Base-by-base conservation (phyloP, 2,329 filamentous ascomycete species). In the Arthroderma sp. region DNA sequence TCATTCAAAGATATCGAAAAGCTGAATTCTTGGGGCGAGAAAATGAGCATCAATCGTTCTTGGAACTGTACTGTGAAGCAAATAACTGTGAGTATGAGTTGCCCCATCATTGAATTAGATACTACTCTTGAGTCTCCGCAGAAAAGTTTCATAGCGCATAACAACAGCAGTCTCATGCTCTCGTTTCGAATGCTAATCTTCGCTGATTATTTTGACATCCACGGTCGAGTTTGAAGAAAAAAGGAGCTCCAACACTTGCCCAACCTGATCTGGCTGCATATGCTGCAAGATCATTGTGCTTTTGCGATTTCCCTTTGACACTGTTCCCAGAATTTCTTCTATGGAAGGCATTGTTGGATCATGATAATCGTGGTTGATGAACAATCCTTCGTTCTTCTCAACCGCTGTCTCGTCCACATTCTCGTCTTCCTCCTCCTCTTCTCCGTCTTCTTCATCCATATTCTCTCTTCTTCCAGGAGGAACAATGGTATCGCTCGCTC, bases 261-360 rank as follows among this genome's bases (percentile, higher is more conserved):
- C 51, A n/a, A 54, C 51, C 17, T 54, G 51, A 28, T 54, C 51
- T 25, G 51, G 23, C 33, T 54, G 51, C 51, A 54, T 54, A 17
- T 54, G 31, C 37, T 54, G 51, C 37, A 54, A 54, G n/a, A 54
- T 39, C 51, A 54, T 54, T 23, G 51, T 54, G 31, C 51, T 54
- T 54, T 54, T 54, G 2, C 51, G 11, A 17, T 39, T 54, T 37
- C 33, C 37, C 33, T n/a, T 39, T 17, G 37, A 54, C 38, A 37
- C 51, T 13, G 51, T 51, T 5, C 47, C 47, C 8, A 51, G 25
- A 9, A 51, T 51, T 19, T 51, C 47, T 33, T 51, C 47, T 33
- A 51, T 51, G 25, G 47, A 51, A 5, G 47, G 47, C 47, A 51
- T 35, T 17, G 47, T 31, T 33, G 15, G 47, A 17, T 33, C 47